A percentile compares a stretch with the other conserved stretches of the same genome.
Evolutionary conservation across 2,329 filamentous ascomycete genomes (phyloP).

Genomic region (Drechslera avenae): DNA sequence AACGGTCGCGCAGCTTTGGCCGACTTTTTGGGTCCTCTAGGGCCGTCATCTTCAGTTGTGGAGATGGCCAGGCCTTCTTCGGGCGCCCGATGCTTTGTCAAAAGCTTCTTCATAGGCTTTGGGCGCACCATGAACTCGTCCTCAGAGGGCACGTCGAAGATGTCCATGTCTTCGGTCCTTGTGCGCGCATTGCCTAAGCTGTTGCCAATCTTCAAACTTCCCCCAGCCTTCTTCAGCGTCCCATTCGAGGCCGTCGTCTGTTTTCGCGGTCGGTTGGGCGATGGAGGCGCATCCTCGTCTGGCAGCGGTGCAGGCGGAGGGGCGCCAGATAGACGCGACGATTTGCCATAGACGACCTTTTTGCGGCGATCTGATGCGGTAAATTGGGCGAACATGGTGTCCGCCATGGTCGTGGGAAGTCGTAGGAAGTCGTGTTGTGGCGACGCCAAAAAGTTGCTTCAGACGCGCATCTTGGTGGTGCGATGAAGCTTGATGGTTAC

Average conservation of each 20-base stretch:
- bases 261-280: constrained; percentile 43
- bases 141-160: constrained; percentile 53
- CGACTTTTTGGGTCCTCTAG: background rate
- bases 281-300: constrained; percentile 33
- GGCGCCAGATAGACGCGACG: constrained; percentile 30
- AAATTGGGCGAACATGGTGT: constrained; percentile 35
- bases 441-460: constrained; percentile 7
- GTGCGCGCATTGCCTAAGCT: constrained; percentile 8
- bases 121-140: constrained; percentile 28
- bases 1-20: constrained; percentile 11
- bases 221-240: constrained; percentile 15
- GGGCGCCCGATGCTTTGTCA: constrained; percentile 17
- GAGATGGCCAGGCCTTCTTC: constrained; percentile 16
- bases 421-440: constrained; percentile 16
- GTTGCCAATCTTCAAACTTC: constrained; percentile 6
- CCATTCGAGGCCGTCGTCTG: constrained; percentile 12
- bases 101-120: constrained; percentile 21
- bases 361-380: constrained; percentile 44
- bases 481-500: background rate
- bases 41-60: constrained; percentile 13
- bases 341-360: constrained; percentile 47
- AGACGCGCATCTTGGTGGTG: constrained; percentile 30
- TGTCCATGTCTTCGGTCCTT: constrained; percentile 20
- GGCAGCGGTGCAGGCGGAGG: constrained; percentile 20
- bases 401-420: constrained; percentile 25